Conservation (phyloP, 2,329 filamentous ascomycete species). For the Pseudogymnoascus sp. region DNA sequence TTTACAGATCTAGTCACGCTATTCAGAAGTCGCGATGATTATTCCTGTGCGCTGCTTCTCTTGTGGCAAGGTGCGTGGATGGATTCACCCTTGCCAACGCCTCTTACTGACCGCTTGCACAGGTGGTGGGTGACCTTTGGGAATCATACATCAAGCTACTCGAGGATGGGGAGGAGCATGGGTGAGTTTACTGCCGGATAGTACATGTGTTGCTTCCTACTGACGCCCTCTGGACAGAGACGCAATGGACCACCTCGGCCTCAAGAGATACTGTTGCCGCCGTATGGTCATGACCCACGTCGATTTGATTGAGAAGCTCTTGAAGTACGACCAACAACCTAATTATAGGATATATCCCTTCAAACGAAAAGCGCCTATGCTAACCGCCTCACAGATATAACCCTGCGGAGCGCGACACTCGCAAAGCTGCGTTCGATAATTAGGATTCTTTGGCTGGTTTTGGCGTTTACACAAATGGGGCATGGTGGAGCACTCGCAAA, state of each 20-base stretch:
- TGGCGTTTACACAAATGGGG: constrained; percentile 9
- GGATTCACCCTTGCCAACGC: background rate
- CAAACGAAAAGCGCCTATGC: background rate
- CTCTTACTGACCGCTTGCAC: constrained; percentile 6
- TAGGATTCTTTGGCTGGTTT: constrained; percentile 8
- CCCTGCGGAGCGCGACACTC: constrained; percentile 37
- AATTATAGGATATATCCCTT: background rate
- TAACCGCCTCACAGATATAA: constrained; percentile 34
- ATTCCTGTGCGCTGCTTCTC: constrained; percentile 98
- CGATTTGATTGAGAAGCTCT: constrained; percentile 94
- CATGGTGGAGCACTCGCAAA: constrained; percentile 6
- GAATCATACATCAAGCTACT: constrained; percentile 88
- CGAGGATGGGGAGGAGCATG: constrained; percentile 65
- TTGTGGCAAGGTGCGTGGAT: constrained; percentile 75
- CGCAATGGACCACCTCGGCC: constrained; percentile 88
- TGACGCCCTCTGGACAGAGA: constrained; percentile 48
- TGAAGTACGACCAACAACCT: constrained; percentile 55
- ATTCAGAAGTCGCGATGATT: constrained; percentile 62
- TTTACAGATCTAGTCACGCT: constrained; percentile 5
- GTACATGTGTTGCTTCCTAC: background rate
- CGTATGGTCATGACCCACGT: constrained; percentile 99
- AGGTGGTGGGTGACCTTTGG: constrained; percentile 94
- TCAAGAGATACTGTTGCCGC: constrained; percentile 95
- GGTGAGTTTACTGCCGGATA: constrained; percentile 31
- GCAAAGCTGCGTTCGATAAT: constrained; percentile 29